Conservation (phyloP, 805 yeast species). For the Wickerhamiella lipophila region DNA sequence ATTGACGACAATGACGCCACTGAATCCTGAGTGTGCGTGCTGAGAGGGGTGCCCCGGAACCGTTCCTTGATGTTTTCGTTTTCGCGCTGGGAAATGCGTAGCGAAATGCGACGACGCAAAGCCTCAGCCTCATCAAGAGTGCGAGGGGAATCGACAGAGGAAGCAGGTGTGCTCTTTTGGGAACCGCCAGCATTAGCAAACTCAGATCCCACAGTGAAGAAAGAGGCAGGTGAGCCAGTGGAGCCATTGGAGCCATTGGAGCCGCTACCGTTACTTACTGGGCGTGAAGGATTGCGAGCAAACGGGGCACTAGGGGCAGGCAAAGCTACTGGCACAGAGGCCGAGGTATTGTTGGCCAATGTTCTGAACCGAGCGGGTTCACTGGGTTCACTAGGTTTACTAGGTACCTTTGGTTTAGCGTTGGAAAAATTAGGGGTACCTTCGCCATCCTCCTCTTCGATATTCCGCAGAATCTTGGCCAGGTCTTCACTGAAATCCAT, state of each 20-base stretch:
- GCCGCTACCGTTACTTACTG: background rate
- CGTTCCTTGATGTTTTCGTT: constrained; percentile 6
- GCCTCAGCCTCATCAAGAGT: constrained; percentile 12
- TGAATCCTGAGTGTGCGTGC: constrained; percentile 1
- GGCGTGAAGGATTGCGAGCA: background rate
- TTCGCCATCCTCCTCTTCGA: constrained; percentile 10
- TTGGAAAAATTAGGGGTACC: background rate
- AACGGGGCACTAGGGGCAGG: constrained; percentile 6
- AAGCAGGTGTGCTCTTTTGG: constrained; percentile 1
- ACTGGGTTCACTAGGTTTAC: too few species aligned
- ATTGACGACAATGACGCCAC: background rate
- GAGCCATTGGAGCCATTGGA: background rate
- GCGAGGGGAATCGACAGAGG: constrained; percentile 6
- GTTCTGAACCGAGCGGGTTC: background rate
- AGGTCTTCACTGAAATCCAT: constrained; percentile 11
- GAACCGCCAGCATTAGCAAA: background rate
- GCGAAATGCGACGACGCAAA: constrained; percentile 7
- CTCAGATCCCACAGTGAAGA: background rate
- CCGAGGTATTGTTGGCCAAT: background rate
- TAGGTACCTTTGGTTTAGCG: too few species aligned
- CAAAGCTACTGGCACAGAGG: background rate
- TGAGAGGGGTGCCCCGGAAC: background rate
- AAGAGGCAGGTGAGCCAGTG: constrained; percentile 1
- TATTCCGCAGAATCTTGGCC: constrained; percentile 10
- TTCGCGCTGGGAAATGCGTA: constrained; percentile 6